A percentile compares a stretch with the other conserved stretches of the same genome.
Evolutionary conservation across 2,329 filamentous ascomycete genomes (phyloP).

Genomic region (Podosphaera xanthii): DNA sequence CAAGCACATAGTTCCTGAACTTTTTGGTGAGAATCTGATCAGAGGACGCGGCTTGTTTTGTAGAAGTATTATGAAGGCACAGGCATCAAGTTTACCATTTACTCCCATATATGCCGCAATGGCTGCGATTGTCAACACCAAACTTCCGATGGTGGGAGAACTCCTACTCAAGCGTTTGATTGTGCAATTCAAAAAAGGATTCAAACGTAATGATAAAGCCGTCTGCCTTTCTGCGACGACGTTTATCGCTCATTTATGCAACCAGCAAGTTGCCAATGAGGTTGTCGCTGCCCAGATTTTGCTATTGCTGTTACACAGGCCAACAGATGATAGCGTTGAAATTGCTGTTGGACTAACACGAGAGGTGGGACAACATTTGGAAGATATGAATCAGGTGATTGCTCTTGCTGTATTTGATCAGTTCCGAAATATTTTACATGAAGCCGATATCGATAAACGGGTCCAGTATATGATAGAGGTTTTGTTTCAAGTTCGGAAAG

Average conservation of each 20-base stretch:
- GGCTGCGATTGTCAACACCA: slow-evolving; percentile 92
- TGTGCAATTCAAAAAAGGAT: slow-evolving; percentile 84
- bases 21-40: slow-evolving; percentile 85
- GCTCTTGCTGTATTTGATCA: slow-evolving; percentile 84
- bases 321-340: slow-evolving; percentile 91
- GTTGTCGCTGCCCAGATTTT: slow-evolving; percentile 84
- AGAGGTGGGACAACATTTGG: slow-evolving; percentile 81
- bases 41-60: slow-evolving; percentile 84
- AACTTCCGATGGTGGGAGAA: slow-evolving; percentile 84
- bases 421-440: slow-evolving; percentile 84
- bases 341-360: slow-evolving; percentile 85
- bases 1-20: slow-evolving; percentile 86
- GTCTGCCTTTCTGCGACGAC: slow-evolving; percentile 84
- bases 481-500: slow-evolving; percentile 85
- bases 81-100: slow-evolving; percentile 85
- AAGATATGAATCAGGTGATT: slow-evolving; percentile 83
- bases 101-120: slow-evolving; percentile 92
- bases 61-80: slow-evolving; percentile 93
- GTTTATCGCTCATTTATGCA: slow-evolving; percentile 86
- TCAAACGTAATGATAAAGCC: slow-evolving; percentile 89
- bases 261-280: slow-evolving; percentile 88
- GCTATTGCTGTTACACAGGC: slow-evolving; percentile 76
- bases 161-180: slow-evolving; percentile 66
- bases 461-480: slow-evolving; percentile 99
- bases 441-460: slow-evolving; percentile 89